A percentile compares a stretch with the other conserved stretches of the same genome.
These are phyloP conservation scores for Cyberlindnera misumaiensis DNA, from an alignment of 805 yeast species.

Conservation along the genomic window DNA sequence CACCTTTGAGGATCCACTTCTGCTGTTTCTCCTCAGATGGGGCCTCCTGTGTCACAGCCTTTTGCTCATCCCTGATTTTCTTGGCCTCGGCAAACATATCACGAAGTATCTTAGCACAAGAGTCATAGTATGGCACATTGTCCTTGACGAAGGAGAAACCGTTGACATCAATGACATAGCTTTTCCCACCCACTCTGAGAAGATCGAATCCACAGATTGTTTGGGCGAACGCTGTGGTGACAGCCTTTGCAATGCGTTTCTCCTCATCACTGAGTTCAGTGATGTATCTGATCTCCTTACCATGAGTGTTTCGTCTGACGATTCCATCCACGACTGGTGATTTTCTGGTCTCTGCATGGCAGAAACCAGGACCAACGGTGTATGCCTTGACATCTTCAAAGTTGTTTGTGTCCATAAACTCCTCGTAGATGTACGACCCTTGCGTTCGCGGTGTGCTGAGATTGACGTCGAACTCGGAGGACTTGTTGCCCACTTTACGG, in stretches of 20 bases:
- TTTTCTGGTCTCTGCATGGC: conserved; percentile 98
- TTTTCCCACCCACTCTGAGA: conserved; percentile 78
- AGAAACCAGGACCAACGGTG: conserved; percentile 84
- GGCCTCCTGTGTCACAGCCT: conserved; percentile 29
- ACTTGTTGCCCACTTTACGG: conserved; percentile 94
- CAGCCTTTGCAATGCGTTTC: conserved; percentile 70
- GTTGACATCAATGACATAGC: conserved; percentile 94
- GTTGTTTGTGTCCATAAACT: conserved; percentile 96
- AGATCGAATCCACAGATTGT: conserved; percentile 96
- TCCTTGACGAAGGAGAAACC: conserved; percentile 98
- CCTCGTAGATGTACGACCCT: conserved; percentile 88
- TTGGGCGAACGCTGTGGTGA: conserved; percentile 74
- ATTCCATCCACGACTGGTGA: conserved; percentile 99
- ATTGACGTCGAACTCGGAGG: conserved; percentile 89
- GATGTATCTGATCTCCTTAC: conserved; percentile 89
- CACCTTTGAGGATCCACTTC: conserved; percentile 94
- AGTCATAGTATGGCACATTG: conserved; percentile 77
- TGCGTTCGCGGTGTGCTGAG: conserved; percentile 70
- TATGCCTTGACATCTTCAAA: conserved; percentile 98
- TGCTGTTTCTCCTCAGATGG: conserved; percentile 43
- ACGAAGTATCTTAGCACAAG: conserved; percentile 70
- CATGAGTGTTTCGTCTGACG: conserved; percentile 94
- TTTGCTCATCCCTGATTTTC: conserved; percentile 35
- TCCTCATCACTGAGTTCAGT: conserved; percentile 76
- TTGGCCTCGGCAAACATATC: conserved; percentile 64